Evolutionary conservation across 73 alveolate species (phyloP).

Genomic region (Tetrahymena elliotti): DNA sequence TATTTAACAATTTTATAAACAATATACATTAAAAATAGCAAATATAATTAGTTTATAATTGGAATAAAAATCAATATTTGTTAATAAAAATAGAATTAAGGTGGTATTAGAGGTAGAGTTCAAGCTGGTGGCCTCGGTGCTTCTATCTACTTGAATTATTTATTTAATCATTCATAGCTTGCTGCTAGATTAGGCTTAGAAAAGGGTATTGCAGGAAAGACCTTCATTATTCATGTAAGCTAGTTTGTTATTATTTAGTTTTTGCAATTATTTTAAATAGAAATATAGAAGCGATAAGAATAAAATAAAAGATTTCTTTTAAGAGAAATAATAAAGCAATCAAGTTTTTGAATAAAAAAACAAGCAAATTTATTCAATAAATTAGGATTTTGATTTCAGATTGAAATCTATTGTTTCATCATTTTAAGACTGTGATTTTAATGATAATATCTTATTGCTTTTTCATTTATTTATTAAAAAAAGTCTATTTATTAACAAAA

Average conservation of each 20-base stretch:
- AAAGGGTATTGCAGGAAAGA: constrained; percentile 62
- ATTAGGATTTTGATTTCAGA: neutral
- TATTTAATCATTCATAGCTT: constrained; percentile 50
- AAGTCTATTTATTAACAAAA: too few relatives aligned
- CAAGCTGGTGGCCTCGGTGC: constrained; percentile 86
- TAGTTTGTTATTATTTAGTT: neutral
- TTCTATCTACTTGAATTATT: constrained; percentile 69
- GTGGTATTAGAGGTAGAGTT: constrained; percentile 85
- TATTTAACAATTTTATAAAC: neutral
- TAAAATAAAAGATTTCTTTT: neutral
- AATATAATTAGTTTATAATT: neutral
- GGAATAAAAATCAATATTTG: neutral
- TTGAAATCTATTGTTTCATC: neutral
- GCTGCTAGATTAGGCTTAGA: constrained; percentile 40
- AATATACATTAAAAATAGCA: neutral
- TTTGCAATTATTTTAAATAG: neutral
- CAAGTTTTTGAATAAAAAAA: neutral
- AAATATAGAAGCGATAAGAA: neutral
- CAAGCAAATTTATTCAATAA: neutral
- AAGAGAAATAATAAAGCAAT: neutral
- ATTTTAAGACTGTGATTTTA: neutral
- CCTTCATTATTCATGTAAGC: constrained; percentile 45
- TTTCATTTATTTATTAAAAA: too few relatives aligned
- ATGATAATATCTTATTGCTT: neutral
- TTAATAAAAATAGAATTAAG: constrained; percentile 8